Evolutionary conservation across 1,284 basidiomycete genomes (phyloP).

Genomic region (Exobasidium cylindrosporum): DNA sequence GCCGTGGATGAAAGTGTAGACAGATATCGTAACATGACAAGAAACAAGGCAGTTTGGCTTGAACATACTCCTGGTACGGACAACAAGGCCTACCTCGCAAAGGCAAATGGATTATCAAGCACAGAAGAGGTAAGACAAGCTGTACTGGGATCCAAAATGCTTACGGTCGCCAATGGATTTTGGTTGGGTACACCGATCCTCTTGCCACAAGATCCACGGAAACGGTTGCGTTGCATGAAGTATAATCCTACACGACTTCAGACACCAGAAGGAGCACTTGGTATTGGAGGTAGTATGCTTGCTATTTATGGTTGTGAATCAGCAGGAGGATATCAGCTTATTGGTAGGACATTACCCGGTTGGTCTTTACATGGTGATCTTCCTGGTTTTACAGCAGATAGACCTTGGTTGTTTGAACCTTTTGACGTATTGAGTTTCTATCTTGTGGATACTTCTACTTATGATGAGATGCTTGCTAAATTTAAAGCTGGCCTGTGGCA

Average conservation of each 20-base stretch:
- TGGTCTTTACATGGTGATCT: conserved; percentile 68
- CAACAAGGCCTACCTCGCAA: conserved; percentile 68
- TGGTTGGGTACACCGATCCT: conserved; percentile 50
- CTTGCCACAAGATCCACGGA: conserved; percentile 62
- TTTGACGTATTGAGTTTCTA: conserved; percentile 65
- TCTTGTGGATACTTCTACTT: conserved; percentile 12
- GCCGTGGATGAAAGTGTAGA: conserved; percentile 64
- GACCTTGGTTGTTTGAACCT: conserved; percentile 65
- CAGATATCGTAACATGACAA: conserved; percentile 63
- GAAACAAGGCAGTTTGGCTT: conserved; percentile 66
- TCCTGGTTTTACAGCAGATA: conserved; percentile 57
- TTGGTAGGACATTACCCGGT: conserved; percentile 60
- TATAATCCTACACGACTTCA: conserved; percentile 57
- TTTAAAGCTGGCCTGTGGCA: conserved; percentile 66
- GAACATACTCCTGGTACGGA: conserved; percentile 57
- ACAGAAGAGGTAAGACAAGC: conserved; percentile 51
- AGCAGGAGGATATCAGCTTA: conserved; percentile 68
- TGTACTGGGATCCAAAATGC: conserved; percentile 34
- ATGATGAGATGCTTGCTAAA: conserved; percentile 60
- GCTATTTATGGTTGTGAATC: conserved; percentile 69
- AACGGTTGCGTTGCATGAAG: conserved; percentile 58
- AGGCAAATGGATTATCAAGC: conserved; percentile 63
- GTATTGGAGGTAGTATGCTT: conserved; percentile 58
- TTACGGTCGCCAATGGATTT: conserved; percentile 48
- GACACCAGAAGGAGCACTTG: conserved; percentile 63